Conservation (phyloP, 345 rosid genomes). For the Jatropha curcas region DNA sequence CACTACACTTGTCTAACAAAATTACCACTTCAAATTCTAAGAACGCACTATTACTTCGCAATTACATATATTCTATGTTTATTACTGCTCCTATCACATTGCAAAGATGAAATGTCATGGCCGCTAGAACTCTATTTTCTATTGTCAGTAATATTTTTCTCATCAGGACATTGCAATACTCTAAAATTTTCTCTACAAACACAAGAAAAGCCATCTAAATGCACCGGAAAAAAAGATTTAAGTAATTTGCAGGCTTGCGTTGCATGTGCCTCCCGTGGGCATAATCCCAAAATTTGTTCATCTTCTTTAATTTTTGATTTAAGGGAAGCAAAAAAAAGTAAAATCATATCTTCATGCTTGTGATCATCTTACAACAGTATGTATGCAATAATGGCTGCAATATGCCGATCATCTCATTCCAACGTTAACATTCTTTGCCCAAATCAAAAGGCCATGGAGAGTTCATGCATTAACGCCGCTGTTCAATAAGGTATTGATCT, state of each 20-base stretch:
- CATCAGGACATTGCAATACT: too few species aligned
- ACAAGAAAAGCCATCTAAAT: background rate
- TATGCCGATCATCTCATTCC: background rate
- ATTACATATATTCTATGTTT: too few species aligned
- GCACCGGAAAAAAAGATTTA: too few species aligned
- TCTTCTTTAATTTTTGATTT: background rate
- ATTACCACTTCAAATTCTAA: too few species aligned
- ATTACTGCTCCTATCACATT: too few species aligned
- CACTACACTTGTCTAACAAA: too few species aligned
- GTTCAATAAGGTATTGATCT: slow-evolving; percentile 80
- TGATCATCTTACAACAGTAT: background rate
- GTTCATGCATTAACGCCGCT: slow-evolving; percentile 55
- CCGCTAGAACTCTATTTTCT: too few species aligned
- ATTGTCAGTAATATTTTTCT: too few species aligned
- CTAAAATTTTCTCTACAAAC: too few species aligned
- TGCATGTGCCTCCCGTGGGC: background rate
- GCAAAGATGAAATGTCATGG: too few species aligned
- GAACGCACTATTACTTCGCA: too few species aligned
- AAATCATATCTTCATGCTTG: background rate
- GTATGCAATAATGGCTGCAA: too few species aligned
- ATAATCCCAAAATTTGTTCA: background rate
- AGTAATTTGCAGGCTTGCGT: background rate
- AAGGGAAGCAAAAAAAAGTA: background rate
- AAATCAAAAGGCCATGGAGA: background rate
- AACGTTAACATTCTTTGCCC: slow-evolving; percentile 20